Evolutionary conservation across 495 filamentous ascomycete species (phyloP), one percentile per base, ranked within the genome.

Genomic region (Saxophila tyrrhenica): DNA sequence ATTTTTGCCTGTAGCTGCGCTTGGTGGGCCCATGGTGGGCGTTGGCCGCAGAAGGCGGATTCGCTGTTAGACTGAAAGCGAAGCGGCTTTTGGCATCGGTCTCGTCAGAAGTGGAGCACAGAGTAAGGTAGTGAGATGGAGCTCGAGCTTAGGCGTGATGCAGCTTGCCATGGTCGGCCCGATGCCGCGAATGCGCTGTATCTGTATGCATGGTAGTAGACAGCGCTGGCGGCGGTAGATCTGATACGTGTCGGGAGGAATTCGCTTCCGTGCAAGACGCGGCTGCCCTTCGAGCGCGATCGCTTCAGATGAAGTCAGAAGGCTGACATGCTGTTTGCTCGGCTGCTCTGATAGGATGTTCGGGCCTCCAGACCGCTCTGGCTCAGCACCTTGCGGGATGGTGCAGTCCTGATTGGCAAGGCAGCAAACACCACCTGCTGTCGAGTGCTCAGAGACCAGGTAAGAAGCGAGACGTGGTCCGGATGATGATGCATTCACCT

Each of bases 31-130:
- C 17, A 23, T 48, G 10, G 38, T 38, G 32, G 25, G 20, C 32
- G 39, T 35, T 38, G 32, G 25, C 35, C 32, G 39, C 32, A 8
- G 50, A 50, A 35, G 55, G 47, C 23, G 50, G 54, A 48, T 54
- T 61, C 16, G 58, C 50, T 13, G 47, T 45, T 16, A 39, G 52
- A 20, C 43, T 60, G 23, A 32, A n/a, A 38, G 15, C 45, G 45
- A 22, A 7, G 29, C 29, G 29, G 29, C 29, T 5, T 35, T n/a
- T n/a, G n/a, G n/a, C n/a, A n/a, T n/a, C n/a, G n/a, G n/a, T n/a
- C n/a, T n/a, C n/a, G n/a, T n/a, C n/a, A n/a, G n/a, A n/a, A n/a
- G n/a, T n/a, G n/a, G n/a, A n/a, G n/a, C n/a, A n/a, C n/a, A n/a
- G n/a, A n/a, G n/a, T n/a, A n/a, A n/a, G n/a, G n/a, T n/a, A n/a